Evolutionary conservation across 805 yeast genomes (phyloP), one percentile per base, ranked within the genome.

Genomic region (Yamadazyma philogaea): DNA sequence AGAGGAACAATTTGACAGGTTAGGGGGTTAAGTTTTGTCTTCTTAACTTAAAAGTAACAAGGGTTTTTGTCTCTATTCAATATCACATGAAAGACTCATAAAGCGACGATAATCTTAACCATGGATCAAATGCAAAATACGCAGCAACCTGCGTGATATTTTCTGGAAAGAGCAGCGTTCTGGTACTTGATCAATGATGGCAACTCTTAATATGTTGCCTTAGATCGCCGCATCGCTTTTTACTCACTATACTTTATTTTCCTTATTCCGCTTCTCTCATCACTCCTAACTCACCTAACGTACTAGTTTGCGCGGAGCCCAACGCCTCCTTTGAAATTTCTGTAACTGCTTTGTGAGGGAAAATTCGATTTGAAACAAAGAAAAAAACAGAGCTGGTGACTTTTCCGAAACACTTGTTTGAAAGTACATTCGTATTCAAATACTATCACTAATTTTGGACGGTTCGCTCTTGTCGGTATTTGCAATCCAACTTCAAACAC

Each of bases 251-350:
- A 4, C 18, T 30, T 30, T 4, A 30, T n/a, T n/a, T n/a, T 30
- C 22, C 5, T 17, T 19, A 10, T 32, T 15, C 18, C 33, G 33
- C 33, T 30, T 15, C 33, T 17, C 33, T 24, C 28, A 24, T 24
- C 8, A 24, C 28, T 24, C 8, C 28, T 24, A 24, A 32, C 24
- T n/a, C n/a, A 6, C 30, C 28, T 17, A 26, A 11, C 16, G n/a
- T 11, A 16, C 15, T 16, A 31, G 10, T 18, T 32, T 26, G 39
- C 39, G 39, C 24, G 27, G 16, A 26, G 22, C 11, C 36, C 12
- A 17, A 27, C 31, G 32, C 39, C 39, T 36, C 39, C 39, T 34
- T 34, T 21, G 37, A 34, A 34, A 34, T 34, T 34, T 34, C 12
- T 24, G 8, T n/a, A 18, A 22, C 37, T 21, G 14, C 11, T 34